Base-by-base conservation (phyloP, 441 rosid genomes). In the Corymbia citriodora region DNA sequence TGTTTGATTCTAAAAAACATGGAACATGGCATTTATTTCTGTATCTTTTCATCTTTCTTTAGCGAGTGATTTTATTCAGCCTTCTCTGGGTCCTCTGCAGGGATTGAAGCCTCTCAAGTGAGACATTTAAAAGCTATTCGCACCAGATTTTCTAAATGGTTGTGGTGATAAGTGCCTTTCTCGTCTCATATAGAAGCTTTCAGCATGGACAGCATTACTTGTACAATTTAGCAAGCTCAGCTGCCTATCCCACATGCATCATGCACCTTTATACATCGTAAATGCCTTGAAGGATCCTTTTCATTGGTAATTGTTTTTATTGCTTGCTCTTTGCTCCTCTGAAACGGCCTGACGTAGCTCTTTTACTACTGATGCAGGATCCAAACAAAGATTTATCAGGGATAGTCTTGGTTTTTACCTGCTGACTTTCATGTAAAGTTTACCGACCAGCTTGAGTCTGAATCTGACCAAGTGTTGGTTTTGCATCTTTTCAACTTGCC, bases 71-170 rank as follows among this genome's bases (percentile, higher is more conserved):
- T 3, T 87, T 86, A 57, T 40, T 21, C 87, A n/a, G 55, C 45
- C 36, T 48, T 68, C 52, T 65, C 29, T 29, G 52, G n/a, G 65
- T 50, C 33, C 57, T 90, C 92, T 92, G 50, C 95, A 97, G 99
- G 99, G 98, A 57, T 86, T 97, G 95, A 97, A 96, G 96, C 96
- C 97, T 91, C 94, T 97, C 89, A 97, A 93, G 93, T 87, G 50
- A 61, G 65, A 87, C 27, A 16, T 33, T 33, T 55, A 40, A 87
- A 55, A 87, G 88, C 50, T 87, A 87, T 79, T n/a, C 85, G 21
- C 45, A 23, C 52, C 85, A 79, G 85, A 79, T 79, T 6, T 79
- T 79, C 52, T 25, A 6, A 79, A 79, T 79, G 52, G 85, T 79
- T 12, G 52, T 40, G 85, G 52, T 79, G 85, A 79, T 8, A 11